Conservation (phyloP, 208 protist species). For the Crithidia thermophila region DNA sequence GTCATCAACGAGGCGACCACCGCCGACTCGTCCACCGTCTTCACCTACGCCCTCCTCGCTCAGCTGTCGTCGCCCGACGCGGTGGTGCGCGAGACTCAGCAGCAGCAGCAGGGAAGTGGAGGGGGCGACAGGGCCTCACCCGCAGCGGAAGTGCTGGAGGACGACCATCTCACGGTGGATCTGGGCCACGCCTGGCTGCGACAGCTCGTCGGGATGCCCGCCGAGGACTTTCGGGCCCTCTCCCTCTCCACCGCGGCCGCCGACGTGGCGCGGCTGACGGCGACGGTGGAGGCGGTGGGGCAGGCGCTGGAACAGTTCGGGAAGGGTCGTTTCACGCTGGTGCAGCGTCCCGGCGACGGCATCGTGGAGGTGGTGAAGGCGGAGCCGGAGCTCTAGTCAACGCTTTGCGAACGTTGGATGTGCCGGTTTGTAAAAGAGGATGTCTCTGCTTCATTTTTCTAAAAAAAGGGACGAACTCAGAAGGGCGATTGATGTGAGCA, state of each 20-base stretch:
- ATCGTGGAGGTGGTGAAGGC: constrained; percentile 53
- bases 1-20: constrained; percentile 43
- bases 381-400: constrained; percentile 7
- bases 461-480: too few species aligned
- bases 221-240: constrained; percentile 43
- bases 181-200: constrained; percentile 69
- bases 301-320: constrained; percentile 56
- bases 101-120: neutral
- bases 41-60: constrained; percentile 54
- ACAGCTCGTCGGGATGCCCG: constrained; percentile 58
- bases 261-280: constrained; percentile 38
- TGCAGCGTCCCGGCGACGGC: constrained; percentile 37
- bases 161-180: constrained; percentile 47
- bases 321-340: constrained; percentile 41
- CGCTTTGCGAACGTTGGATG: neutral
- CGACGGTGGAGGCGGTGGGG: constrained; percentile 48
- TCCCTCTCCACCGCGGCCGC: constrained; percentile 31
- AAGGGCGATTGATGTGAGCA: too few species aligned
- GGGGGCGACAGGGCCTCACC: neutral
- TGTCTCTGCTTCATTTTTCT: neutral
- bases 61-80: constrained; percentile 39
- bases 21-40: neutral
- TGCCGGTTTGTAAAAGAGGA: too few species aligned
- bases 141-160: constrained; percentile 9
- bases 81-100: constrained; percentile 29